A percentile compares a stretch with the other conserved stretches of the same genome.
phyloP scores from a whole-genome alignment of 129 eudicot genomes.

The Lactuca sativa region DNA sequence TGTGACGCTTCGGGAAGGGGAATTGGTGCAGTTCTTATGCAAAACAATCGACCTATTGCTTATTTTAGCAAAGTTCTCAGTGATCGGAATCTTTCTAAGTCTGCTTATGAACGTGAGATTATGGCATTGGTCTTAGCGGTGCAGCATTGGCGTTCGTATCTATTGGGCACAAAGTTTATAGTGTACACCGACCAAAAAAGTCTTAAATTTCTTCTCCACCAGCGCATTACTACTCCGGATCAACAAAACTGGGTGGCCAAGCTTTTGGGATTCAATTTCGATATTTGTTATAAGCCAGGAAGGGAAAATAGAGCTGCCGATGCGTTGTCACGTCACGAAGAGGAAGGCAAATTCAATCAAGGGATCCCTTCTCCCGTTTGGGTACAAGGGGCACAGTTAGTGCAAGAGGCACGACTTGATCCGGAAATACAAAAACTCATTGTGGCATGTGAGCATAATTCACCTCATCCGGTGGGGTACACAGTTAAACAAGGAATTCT shows the following conservation, averaged over 20 bases:
- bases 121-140: background rate
- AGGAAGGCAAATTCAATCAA: background rate
- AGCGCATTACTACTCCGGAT: no score
- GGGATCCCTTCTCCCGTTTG: no score
- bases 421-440: background rate
- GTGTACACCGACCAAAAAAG: no score
- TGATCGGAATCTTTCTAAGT: background rate
- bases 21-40: background rate
- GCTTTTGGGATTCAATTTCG: background rate
- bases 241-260: background rate
- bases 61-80: background rate
- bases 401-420: background rate
- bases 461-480: background rate
- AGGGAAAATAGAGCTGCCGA: constrained; percentile 3
- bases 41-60: background rate
- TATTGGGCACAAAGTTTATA: no score
- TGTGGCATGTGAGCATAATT: background rate
- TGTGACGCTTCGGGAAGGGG: background rate
- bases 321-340: background rate
- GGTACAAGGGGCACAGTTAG: background rate
- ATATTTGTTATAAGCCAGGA: background rate
- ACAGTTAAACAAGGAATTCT: background rate
- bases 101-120: background rate
- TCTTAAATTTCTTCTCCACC: no score
- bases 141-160: background rate